A percentile compares a stretch with the other conserved stretches of the same genome.
Conservation (phyloP, 2,329 filamentous ascomycete species). For the Aspergillus novoparasiticus region DNA sequence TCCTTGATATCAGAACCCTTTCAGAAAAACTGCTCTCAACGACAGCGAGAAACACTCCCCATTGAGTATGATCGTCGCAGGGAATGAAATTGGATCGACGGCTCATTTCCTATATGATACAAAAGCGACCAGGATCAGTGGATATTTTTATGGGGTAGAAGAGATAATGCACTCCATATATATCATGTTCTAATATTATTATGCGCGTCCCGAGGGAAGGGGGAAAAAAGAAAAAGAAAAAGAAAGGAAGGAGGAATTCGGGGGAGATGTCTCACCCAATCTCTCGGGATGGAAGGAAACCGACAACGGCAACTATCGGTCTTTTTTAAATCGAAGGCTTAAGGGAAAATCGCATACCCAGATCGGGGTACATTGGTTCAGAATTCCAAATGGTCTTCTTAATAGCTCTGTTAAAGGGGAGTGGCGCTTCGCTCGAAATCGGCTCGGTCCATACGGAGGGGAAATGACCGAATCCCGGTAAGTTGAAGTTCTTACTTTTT, state of each 20-base stretch:
- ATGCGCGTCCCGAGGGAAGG: not conserved
- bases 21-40: not conserved
- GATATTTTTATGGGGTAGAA: not conserved
- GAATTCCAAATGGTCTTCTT: not conserved
- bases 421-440: not conserved
- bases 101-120: constrained; percentile 4
- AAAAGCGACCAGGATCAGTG: not conserved
- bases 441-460: not conserved
- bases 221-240: too few relatives aligned
- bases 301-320: not conserved
- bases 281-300: not conserved
- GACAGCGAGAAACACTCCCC: not conserved
- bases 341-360: not conserved
- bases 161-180: not conserved
- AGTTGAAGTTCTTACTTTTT: too few relatives aligned
- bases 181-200: not conserved
- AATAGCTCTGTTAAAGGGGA: not conserved
- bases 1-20: not conserved
- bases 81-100: constrained; percentile 4
- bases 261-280: not conserved
- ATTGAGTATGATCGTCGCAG: constrained; percentile 6
- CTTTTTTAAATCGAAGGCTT: not conserved
- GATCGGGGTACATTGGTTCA: not conserved
- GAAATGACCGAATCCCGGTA: not conserved
- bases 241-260: not conserved